Percentiles rank a stretch among this genome's conserved stretches.
phyloP scores from a whole-genome alignment of 331 rosid genomes.

The Prunus yedoensis region DNA sequence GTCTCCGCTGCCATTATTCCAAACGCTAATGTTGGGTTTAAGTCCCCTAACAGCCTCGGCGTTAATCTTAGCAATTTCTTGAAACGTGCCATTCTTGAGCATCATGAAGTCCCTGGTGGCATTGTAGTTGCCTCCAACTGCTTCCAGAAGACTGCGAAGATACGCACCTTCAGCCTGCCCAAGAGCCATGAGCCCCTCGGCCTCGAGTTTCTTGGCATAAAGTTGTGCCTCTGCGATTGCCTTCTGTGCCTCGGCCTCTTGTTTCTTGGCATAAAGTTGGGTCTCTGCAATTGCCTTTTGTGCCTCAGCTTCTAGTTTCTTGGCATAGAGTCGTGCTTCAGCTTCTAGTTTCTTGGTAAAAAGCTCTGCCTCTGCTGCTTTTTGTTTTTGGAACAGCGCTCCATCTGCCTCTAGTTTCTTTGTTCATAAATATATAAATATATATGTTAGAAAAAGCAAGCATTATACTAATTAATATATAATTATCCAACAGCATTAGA shows the following conservation, averaged over 20 bases:
- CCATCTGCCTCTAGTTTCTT: slow-evolving; percentile 66
- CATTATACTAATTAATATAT: too few species aligned
- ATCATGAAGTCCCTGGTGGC: slow-evolving; percentile 49
- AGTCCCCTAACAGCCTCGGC: slow-evolving; percentile 45
- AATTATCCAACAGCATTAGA: too few species aligned
- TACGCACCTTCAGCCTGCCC: slow-evolving; percentile 45
- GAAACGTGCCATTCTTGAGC: slow-evolving; percentile 46
- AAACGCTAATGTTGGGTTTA: slow-evolving; percentile 52
- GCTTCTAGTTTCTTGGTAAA: slow-evolving; percentile 13
- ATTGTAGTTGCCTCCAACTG: slow-evolving; percentile 42
- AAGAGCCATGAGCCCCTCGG: slow-evolving; percentile 44
- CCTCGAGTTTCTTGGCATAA: slow-evolving; percentile 40
- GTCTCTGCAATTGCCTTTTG: slow-evolving; percentile 44
- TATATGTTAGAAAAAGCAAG: too few species aligned
- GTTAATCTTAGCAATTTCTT: slow-evolving; percentile 55
- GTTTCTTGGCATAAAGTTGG: slow-evolving; percentile 33
- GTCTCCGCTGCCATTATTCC: slow-evolving; percentile 34
- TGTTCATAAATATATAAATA: slow-evolving; percentile 30
- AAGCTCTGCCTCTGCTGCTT: slow-evolving; percentile 38
- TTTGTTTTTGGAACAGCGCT: slow-evolving; percentile 51
- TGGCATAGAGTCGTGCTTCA: background rate
- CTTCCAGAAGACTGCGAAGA: slow-evolving; percentile 35
- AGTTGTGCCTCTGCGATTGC: slow-evolving; percentile 40
- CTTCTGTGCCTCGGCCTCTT: slow-evolving; percentile 53
- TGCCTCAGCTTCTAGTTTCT: slow-evolving; percentile 50